Percentiles rank a stretch among this genome's conserved stretches.
phyloP scores from a whole-genome alignment of 148 eudicot genomes.

The Vaccinium macrocarpon region DNA sequence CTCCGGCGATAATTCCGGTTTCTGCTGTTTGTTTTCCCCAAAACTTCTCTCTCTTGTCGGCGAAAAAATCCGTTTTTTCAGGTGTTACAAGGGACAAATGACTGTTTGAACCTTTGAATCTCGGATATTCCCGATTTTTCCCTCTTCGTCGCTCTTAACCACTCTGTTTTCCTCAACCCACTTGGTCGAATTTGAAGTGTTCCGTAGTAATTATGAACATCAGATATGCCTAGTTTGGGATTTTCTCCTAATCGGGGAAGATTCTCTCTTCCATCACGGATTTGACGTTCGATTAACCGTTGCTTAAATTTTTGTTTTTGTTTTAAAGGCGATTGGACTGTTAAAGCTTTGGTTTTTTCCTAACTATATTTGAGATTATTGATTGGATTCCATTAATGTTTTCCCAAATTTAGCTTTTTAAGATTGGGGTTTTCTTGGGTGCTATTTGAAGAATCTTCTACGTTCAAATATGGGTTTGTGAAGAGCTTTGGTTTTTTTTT shows the following conservation, averaged over 20 bases:
- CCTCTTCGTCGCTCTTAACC: not conserved
- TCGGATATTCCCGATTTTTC: not conserved
- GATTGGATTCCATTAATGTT: not conserved
- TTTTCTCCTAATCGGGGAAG: not conserved
- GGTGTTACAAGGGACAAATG: not conserved
- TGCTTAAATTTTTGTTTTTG: not conserved
- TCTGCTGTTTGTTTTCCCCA: not conserved
- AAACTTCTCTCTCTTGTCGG: conserved; percentile 1
- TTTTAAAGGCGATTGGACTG: not conserved
- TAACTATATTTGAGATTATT: not conserved
- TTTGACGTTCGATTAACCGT: not conserved
- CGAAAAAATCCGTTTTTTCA: not conserved
- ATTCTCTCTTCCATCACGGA: not conserved
- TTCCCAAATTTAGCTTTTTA: not conserved
- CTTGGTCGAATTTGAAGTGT: not conserved
- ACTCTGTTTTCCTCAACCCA: not conserved
- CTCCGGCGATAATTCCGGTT: not conserved
- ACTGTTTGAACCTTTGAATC: not conserved
- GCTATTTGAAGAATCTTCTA: not conserved
- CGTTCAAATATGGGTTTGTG: not conserved
- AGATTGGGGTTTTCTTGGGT: not conserved
- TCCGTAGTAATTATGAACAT: not conserved
- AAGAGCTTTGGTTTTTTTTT: not conserved
- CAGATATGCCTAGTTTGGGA: not conserved
- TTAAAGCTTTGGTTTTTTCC: not conserved